Conservation (phyloP, 345 rosid species). For the Rhodamnia argentea region DNA sequence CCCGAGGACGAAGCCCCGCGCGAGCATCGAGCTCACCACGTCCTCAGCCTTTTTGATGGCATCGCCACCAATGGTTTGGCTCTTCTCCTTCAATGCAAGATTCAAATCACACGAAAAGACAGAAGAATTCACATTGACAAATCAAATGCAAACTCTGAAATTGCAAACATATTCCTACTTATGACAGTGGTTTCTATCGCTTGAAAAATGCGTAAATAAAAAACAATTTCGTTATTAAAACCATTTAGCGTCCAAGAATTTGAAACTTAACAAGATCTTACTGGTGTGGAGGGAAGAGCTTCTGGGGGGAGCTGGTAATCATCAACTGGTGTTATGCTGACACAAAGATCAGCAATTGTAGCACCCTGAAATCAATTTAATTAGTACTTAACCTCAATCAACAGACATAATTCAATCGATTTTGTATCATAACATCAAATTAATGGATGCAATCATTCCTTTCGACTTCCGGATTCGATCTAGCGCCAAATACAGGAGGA, state of each 20-base stretch:
- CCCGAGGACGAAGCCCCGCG: conserved; percentile 41
- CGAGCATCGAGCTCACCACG: conserved; percentile 46
- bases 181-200: rapidly evolving
- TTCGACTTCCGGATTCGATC: not conserved
- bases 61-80: not conserved
- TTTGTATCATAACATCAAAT: not conserved
- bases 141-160: not conserved
- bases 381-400: not conserved
- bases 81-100: conserved; percentile 3
- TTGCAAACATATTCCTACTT: not conserved
- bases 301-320: conserved; percentile 36
- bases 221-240: not conserved
- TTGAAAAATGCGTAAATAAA: rapidly evolving
- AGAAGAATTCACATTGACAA: not conserved
- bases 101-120: not conserved
- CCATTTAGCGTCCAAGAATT: not conserved
- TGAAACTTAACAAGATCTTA: not conserved
- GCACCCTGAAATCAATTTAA: not conserved
- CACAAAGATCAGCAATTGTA: conserved; percentile 17
- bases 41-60: conserved; percentile 40
- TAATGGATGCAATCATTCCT: not conserved
- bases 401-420: not conserved
- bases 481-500: not conserved
- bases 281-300: conserved; percentile 11
- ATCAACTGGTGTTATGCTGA: conserved; percentile 19